A percentile compares a stretch with the other conserved stretches of the same genome.
Conservation (phyloP, 2,329 filamentous ascomycete species). For the Neonectria punicea region DNA sequence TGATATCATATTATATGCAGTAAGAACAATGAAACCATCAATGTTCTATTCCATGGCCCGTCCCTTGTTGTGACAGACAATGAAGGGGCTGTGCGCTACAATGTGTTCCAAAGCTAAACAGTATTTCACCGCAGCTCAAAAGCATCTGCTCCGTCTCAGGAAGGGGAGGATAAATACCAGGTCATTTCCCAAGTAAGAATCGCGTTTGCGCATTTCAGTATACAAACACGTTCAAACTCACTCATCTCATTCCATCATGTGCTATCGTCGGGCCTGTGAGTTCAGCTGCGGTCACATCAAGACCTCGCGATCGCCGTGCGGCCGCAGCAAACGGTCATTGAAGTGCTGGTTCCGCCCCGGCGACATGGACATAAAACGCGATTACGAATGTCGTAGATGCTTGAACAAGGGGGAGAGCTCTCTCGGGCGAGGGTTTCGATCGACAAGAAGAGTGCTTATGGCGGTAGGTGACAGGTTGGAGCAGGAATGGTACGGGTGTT, state of each 20-base stretch:
- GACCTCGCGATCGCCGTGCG: slow-evolving; percentile 44
- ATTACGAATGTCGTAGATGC: slow-evolving; percentile 9
- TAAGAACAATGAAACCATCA: slow-evolving; percentile 26
- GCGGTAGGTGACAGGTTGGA: not conserved
- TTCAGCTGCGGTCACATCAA: slow-evolving; percentile 44
- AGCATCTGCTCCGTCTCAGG: not conserved
- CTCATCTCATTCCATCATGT: slow-evolving; percentile 8
- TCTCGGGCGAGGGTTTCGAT: not conserved
- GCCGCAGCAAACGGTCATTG: not conserved
- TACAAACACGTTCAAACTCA: not conserved
- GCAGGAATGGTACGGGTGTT: slow-evolving; percentile 6
- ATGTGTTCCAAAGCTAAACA: not conserved
- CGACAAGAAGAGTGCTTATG: slow-evolving; percentile 2
- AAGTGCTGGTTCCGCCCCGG: slow-evolving; percentile 7
- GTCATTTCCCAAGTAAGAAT: not conserved
- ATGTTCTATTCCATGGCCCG: slow-evolving; percentile 7
- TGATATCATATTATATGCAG: slow-evolving; percentile 39
- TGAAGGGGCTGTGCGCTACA: not conserved
- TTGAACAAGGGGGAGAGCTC: not conserved
- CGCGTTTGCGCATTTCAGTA: not conserved
- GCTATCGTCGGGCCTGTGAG: slow-evolving; percentile 4
- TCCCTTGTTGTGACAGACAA: not conserved
- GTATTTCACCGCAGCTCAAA: not conserved
- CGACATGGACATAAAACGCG: slow-evolving; percentile 1
- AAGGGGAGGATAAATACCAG: not conserved